A percentile compares a stretch with the other conserved stretches of the same genome.
phyloP scores from a whole-genome alignment of 345 rosid genomes.

The Excoecaria agallocha region DNA sequence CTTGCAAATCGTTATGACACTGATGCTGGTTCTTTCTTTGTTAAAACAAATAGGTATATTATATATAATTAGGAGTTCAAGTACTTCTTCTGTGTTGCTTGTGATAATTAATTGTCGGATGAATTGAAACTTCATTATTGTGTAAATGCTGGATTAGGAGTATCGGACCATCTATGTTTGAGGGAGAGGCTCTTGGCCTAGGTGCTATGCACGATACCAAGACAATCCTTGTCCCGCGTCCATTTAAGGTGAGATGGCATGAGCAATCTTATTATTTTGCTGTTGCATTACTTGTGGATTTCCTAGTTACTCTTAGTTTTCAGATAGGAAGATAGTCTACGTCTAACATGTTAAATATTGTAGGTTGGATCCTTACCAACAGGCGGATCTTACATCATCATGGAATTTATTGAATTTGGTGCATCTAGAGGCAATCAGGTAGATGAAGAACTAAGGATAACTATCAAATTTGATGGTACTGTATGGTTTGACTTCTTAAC shows the following conservation, averaged over 20 bases:
- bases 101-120: neutral
- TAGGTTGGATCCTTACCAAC: conserved; percentile 76
- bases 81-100: neutral
- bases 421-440: conserved; percentile 81
- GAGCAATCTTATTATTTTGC: neutral
- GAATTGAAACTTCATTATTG: conserved; percentile 15
- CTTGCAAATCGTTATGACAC: conserved; percentile 72
- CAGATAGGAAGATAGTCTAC: neutral
- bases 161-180: conserved; percentile 81
- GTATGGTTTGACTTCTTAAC: conserved; percentile 19
- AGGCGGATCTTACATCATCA: conserved; percentile 83
- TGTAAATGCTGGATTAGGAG: conserved; percentile 44
- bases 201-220: conserved; percentile 75
- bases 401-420: conserved; percentile 86
- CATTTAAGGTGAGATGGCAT: conserved; percentile 58
- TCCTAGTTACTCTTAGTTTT: neutral
- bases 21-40: conserved; percentile 78
- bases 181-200: conserved; percentile 90
- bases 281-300: neutral
- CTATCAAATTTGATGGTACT: conserved; percentile 7
- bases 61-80: neutral
- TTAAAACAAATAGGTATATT: conserved; percentile 76
- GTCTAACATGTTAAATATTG: conserved; percentile 13
- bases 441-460: conserved; percentile 13
- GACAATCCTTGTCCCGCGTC: conserved; percentile 78